Base-by-base conservation (phyloP, 257 asterid species). In the Avicennia marina region DNA sequence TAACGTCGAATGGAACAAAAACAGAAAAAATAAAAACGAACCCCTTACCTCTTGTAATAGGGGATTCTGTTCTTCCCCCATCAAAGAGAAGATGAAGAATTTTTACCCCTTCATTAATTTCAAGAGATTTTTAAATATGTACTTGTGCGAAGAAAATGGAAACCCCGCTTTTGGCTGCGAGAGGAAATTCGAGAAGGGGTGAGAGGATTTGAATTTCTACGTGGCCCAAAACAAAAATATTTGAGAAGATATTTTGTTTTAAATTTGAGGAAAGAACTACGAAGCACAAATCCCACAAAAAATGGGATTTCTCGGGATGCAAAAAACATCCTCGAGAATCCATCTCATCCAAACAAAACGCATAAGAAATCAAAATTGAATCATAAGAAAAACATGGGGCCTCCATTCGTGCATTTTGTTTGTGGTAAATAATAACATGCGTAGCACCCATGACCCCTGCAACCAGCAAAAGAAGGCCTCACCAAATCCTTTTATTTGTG, bases 11-110 rank as follows among this genome's bases (percentile, higher is more conserved):
- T 4, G 34, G 34, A 29, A 29, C 4, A 24, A n/a, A 48, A 32
- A 27, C 22, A 20, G 25, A 50, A 41, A 17, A 46, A 13, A 29
- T 36, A 10, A 40, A 45, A 41, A 17, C 25, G 32, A 36, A 36
- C 34, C 33, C 65, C 70, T 36, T 60, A 52, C 62, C 73, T 58
- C 58, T 63, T 38, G 22, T 60, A 67, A 67, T 62, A 52, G 70
- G 74, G 71, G 60, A 58, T 53, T 52, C 55, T 58, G 54, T 69
- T 65, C 68, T 62, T 58, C 63, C 36, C 61, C 40, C 53, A 43
- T 20, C 13, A 40, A 41, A 19, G 11, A 49, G 59, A 65, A 26
- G 68, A 59, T 63, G 58, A 70, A 62, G 57, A 75, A 45, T 46
- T 69, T 56, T 18, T 58, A 42, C 47, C 60, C 54, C 67, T 51